Evolutionary conservation across 75 land plant species (phyloP).

Genomic region (Pinus taeda): DNA sequence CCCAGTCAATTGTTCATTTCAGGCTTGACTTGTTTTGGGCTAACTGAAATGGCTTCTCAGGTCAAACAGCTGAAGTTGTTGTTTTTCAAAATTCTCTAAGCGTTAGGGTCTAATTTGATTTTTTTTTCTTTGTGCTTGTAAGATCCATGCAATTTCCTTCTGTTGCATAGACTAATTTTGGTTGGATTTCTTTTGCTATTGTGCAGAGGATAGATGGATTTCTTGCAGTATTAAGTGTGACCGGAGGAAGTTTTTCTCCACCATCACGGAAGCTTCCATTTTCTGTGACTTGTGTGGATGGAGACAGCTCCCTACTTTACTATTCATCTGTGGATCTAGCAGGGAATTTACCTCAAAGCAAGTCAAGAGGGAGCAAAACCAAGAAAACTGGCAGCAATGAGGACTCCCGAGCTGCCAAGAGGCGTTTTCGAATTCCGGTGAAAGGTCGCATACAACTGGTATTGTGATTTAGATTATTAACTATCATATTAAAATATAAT

Average conservation of each 20-base stretch:
- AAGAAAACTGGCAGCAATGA: conserved; percentile 43
- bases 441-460: conserved; percentile 99
- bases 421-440: conserved; percentile 78
- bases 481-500: background rate
- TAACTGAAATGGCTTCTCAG: background rate
- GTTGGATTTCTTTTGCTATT: background rate
- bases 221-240: conserved; percentile 80
- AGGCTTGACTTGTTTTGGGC: background rate
- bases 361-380: conserved; percentile 28
- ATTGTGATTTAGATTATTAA: conserved; percentile 20
- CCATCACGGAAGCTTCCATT: conserved; percentile 86
- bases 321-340: conserved; percentile 84
- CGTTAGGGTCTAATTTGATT: background rate
- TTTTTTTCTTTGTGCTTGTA: background rate
- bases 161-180: background rate
- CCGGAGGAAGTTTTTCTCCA: conserved; percentile 90
- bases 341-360: conserved; percentile 37
- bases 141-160: background rate
- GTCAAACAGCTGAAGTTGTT: background rate
- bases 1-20: background rate
- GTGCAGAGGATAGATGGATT: conserved; percentile 93
- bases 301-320: conserved; percentile 75
- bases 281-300: conserved; percentile 86
- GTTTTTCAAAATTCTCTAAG: background rate
- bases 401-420: conserved; percentile 40